Conservation (phyloP, 2,329 filamentous ascomycete species). For the Xylaria sp. region DNA sequence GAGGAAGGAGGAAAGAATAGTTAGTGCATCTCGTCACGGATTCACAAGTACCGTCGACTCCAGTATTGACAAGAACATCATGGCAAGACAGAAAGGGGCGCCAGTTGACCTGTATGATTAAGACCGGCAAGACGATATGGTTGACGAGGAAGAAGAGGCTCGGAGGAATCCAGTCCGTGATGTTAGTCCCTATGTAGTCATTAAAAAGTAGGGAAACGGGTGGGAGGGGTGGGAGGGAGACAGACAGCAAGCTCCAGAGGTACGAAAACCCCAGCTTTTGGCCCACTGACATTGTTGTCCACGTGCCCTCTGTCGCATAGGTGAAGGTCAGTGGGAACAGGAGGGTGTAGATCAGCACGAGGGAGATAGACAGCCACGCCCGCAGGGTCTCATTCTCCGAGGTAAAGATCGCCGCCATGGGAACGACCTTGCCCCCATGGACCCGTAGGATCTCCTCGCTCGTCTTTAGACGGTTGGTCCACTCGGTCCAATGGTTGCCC, state of each 20-base stretch:
- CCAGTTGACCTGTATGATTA: constrained; percentile 15
- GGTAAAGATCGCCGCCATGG: neutral
- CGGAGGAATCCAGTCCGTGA: neutral
- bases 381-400: neutral
- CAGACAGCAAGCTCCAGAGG: constrained; percentile 4
- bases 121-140: constrained; percentile 7
- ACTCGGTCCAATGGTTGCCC: neutral
- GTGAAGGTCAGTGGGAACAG: constrained; percentile 8
- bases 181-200: neutral
- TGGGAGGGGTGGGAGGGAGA: neutral
- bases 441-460: constrained; percentile 1
- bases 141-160: neutral
- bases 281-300: constrained; percentile 18
- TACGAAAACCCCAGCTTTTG: constrained; percentile 21
- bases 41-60: neutral
- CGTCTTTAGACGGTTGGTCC: neutral
- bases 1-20: constrained; percentile 12
- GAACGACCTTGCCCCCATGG: neutral
- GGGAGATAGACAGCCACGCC: neutral
- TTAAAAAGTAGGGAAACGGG: neutral
- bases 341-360: constrained; percentile 12
- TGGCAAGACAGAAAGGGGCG: constrained; percentile 13
- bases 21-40: constrained; percentile 2
- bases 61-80: neutral
- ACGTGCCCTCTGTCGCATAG: constrained; percentile 9